Evolutionary conservation across 202 grass and related monocot genomes (phyloP).

Genomic region (Elaeis oleifera): DNA sequence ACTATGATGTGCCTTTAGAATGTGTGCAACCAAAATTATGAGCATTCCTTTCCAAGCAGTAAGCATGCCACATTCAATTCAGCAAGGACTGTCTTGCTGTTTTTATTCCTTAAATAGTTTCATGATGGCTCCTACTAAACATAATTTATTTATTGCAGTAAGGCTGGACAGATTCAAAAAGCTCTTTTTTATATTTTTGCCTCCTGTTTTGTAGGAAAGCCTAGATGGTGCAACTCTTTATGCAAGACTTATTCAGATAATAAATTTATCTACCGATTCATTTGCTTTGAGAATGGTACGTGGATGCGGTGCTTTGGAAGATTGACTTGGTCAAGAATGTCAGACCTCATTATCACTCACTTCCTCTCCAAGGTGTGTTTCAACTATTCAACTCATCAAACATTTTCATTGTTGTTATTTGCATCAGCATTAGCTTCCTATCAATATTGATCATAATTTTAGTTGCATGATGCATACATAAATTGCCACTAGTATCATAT

Average conservation of each 20-base stretch:
- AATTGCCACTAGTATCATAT: too few species aligned
- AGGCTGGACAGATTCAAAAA: too few species aligned
- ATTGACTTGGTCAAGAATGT: constrained; percentile 84
- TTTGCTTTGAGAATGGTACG: constrained; percentile 68
- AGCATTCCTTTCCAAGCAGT: too few species aligned
- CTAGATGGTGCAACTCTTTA: constrained; percentile 62
- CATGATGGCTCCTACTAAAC: too few species aligned
- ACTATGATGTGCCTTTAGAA: too few species aligned
- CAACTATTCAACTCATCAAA: not conserved
- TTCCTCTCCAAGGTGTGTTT: constrained; percentile 83
- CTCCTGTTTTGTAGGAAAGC: constrained; percentile 51
- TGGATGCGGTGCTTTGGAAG: constrained; percentile 73
- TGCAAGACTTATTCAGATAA: constrained; percentile 65
- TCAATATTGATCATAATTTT: too few species aligned
- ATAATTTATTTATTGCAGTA: too few species aligned
- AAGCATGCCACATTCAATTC: too few species aligned
- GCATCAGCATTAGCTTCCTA: not conserved
- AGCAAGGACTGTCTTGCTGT: too few species aligned
- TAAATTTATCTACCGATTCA: constrained; percentile 61
- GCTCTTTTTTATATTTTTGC: constrained; percentile 1
- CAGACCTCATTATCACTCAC: constrained; percentile 73
- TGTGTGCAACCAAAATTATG: too few species aligned
- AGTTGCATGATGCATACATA: too few species aligned
- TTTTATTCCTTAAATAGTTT: too few species aligned
- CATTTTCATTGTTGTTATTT: not conserved